phyloP scores from a whole-genome alignment of 2,329 filamentous ascomycete genomes.

The Ceratocystis lukuohia region DNA sequence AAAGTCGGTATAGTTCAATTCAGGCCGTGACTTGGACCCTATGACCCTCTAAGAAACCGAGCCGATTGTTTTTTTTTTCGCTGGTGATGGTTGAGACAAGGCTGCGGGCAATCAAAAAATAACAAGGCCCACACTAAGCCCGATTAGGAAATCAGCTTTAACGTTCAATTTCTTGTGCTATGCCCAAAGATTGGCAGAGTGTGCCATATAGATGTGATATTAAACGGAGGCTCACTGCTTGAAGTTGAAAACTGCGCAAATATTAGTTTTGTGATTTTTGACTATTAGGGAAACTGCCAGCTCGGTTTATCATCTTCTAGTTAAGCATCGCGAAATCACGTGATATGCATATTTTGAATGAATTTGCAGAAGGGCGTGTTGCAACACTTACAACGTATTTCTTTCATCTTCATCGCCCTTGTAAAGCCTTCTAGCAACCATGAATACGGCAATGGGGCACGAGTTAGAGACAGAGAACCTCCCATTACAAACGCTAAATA shows the following conservation, averaged over 20 bases:
- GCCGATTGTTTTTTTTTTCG: not conserved
- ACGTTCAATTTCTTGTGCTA: constrained; percentile 1
- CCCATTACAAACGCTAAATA: not conserved
- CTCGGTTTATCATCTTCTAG: not conserved
- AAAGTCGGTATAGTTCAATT: not conserved
- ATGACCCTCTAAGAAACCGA: not conserved
- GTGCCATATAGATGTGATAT: not conserved
- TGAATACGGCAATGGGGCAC: not conserved
- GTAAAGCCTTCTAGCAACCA: too few relatives aligned
- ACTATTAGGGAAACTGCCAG: not conserved
- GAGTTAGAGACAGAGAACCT: not conserved
- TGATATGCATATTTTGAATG: not conserved
- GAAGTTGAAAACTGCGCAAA: too few relatives aligned
- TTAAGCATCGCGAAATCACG: not conserved
- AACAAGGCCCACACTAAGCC: constrained; percentile 20
- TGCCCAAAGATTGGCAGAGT: not conserved
- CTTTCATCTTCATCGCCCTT: too few relatives aligned
- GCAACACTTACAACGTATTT: too few relatives aligned
- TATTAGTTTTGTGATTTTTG: too few relatives aligned
- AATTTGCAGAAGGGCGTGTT: too few relatives aligned
- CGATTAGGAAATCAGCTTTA: constrained; percentile 21
- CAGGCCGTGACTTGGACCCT: constrained; percentile 2
- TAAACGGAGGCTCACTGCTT: not conserved
- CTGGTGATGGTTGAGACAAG: constrained; percentile 17
- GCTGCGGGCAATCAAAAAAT: constrained; percentile 16